Conservation (phyloP, 106 monocot genomes). For the Dioscorea zingiberensis region DNA sequence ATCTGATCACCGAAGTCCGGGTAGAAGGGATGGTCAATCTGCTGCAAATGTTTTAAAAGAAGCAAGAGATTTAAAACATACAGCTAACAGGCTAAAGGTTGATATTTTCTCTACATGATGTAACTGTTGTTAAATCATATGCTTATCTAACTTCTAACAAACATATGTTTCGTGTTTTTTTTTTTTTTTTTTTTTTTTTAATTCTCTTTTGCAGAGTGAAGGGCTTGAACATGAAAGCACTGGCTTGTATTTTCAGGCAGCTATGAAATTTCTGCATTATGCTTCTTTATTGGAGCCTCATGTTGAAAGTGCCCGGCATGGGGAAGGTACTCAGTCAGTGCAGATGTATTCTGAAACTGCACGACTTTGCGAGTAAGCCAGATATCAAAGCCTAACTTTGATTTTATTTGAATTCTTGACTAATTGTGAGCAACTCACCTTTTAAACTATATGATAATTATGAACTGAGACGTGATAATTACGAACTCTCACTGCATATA, state of each 20-base stretch:
- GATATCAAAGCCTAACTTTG: not conserved
- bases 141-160: not conserved
- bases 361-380: constrained; percentile 83
- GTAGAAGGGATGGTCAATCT: constrained; percentile 44
- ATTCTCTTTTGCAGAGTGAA: constrained; percentile 60
- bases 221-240: constrained; percentile 69
- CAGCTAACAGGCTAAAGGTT: constrained; percentile 83
- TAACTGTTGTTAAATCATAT: not conserved
- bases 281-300: constrained; percentile 66
- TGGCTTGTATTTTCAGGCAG: constrained; percentile 73
- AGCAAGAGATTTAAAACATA: constrained; percentile 86
- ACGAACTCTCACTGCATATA: too few species aligned
- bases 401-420: too few species aligned
- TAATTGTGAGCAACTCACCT: too few species aligned
- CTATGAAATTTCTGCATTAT: constrained; percentile 75
- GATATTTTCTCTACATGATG: not conserved
- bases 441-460: too few species aligned
- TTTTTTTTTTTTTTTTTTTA: too few species aligned
- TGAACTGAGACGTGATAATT: too few species aligned
- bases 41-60: constrained; percentile 45
- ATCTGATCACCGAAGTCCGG: constrained; percentile 31
- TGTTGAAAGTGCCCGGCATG: constrained; percentile 48
- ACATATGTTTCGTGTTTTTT: not conserved
- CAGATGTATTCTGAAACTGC: constrained; percentile 77
- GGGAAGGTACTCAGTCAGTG: constrained; percentile 41